Conservation (phyloP, 1,284 basidiomycete species). For the Pulveroboletus ridleyi region DNA sequence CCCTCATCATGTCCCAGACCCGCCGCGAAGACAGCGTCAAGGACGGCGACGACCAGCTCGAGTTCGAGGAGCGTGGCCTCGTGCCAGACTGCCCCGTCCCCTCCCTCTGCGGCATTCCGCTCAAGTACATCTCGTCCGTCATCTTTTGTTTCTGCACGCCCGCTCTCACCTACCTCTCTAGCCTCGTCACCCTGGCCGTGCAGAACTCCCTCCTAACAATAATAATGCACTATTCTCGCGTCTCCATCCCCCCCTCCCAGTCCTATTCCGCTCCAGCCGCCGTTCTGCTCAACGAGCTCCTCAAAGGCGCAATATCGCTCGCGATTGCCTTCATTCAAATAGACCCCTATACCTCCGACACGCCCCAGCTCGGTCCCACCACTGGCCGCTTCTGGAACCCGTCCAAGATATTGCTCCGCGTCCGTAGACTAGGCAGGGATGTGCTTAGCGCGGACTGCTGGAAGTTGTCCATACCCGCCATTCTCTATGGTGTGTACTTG, state of each 20-base stretch:
- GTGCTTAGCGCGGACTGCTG: slow-evolving; percentile 75
- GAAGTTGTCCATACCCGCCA: slow-evolving; percentile 84
- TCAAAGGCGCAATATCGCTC: slow-evolving; percentile 91
- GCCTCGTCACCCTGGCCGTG: slow-evolving; percentile 89
- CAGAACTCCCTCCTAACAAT: slow-evolving; percentile 92
- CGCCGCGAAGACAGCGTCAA: slow-evolving; percentile 36
- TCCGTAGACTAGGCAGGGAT: slow-evolving; percentile 51
- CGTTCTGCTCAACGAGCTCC: slow-evolving; percentile 91
- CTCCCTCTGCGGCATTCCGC: slow-evolving; percentile 69
- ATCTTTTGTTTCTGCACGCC: slow-evolving; percentile 11
- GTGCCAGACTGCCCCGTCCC: slow-evolving; percentile 52
- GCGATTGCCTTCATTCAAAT: slow-evolving; percentile 54
- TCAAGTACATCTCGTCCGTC: slow-evolving; percentile 85
- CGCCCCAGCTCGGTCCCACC: slow-evolving; percentile 32
- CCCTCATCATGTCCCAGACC: slow-evolving; percentile 31
- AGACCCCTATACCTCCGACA: slow-evolving; percentile 42
- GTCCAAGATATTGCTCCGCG: slow-evolving; percentile 44
- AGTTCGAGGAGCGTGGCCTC: slow-evolving; percentile 57
- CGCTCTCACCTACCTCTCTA: slow-evolving; percentile 38
- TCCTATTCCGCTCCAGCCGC: slow-evolving; percentile 92
- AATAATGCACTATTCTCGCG: slow-evolving; percentile 95
- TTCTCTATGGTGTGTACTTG: slow-evolving; percentile 62
- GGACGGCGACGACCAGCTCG: slow-evolving; percentile 45
- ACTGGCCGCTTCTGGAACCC: slow-evolving; percentile 42
- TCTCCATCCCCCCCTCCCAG: slow-evolving; percentile 76